phyloP scores from a whole-genome alignment of 495 filamentous ascomycete species.

The Penicillium subrubescens region DNA sequence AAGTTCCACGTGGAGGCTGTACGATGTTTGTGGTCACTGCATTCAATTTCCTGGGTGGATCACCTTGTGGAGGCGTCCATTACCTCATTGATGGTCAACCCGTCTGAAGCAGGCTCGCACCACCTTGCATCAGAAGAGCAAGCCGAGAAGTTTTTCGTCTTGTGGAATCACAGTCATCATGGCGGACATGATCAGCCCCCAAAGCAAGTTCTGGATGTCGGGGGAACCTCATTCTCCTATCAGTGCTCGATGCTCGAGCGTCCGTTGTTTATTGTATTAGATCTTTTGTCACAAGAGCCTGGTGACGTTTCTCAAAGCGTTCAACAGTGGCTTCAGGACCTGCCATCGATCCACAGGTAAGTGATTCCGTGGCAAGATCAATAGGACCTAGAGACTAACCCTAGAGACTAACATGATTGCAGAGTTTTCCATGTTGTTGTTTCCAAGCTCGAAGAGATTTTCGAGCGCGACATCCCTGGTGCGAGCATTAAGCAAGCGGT shows the following conservation, averaged over 20 bases:
- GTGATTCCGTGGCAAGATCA: neutral
- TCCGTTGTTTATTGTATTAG: constrained; percentile 80
- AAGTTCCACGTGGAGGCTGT: constrained; percentile 94
- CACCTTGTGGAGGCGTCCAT: constrained; percentile 78
- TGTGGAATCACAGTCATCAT: constrained; percentile 80
- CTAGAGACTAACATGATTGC: constrained; percentile 16
- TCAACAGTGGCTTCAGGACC: constrained; percentile 78
- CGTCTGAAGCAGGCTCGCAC: constrained; percentile 25
- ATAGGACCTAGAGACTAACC: constrained; percentile 14
- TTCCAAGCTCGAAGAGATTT: constrained; percentile 40
- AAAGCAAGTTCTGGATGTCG: constrained; percentile 49
- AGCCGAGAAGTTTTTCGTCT: constrained; percentile 62
- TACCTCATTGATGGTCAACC: constrained; percentile 67
- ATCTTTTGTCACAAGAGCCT: constrained; percentile 72
- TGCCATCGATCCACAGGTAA: constrained; percentile 55
- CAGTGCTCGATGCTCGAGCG: constrained; percentile 70
- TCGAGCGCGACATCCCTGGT: constrained; percentile 27
- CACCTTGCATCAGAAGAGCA: constrained; percentile 40
- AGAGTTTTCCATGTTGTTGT: constrained; percentile 47
- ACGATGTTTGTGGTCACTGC: constrained; percentile 80
- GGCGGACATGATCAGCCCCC: constrained; percentile 58
- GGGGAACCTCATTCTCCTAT: constrained; percentile 38
- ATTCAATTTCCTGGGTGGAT: constrained; percentile 61
- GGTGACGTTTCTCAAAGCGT: constrained; percentile 75
- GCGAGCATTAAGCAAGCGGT: constrained; percentile 24